Evolutionary conservation across 2,329 filamentous ascomycete genomes (phyloP).

Genomic region (Neopestalotiopsis clavispora): DNA sequence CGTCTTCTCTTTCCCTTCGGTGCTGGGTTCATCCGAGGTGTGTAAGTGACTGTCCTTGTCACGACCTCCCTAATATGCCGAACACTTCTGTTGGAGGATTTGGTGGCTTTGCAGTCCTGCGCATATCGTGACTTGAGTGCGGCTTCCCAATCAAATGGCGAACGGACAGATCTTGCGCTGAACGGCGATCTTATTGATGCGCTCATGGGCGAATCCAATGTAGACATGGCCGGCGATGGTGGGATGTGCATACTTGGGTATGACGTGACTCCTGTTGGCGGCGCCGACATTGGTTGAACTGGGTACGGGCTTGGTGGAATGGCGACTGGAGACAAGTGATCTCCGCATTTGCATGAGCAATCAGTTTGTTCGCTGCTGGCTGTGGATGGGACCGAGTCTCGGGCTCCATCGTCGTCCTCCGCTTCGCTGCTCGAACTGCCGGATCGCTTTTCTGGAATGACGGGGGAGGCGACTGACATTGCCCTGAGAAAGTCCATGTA

Average conservation of each 20-base stretch:
- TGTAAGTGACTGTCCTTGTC: constrained; percentile 93
- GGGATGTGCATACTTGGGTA: constrained; percentile 77
- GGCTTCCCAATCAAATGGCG: constrained; percentile 80
- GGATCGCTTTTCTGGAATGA: constrained; percentile 60
- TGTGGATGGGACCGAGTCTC: constrained; percentile 57
- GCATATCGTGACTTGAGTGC: constrained; percentile 71
- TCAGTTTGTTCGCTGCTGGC: constrained; percentile 61
- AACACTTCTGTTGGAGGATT: constrained; percentile 63
- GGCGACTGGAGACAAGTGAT: constrained; percentile 53
- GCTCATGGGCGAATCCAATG: constrained; percentile 72
- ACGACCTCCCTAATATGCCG: constrained; percentile 86
- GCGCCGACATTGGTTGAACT: constrained; percentile 62
- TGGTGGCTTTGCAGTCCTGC: constrained; percentile 59
- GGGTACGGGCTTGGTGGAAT: constrained; percentile 57
- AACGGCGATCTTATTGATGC: constrained; percentile 73
- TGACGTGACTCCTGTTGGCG: constrained; percentile 63
- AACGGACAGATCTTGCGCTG: constrained; percentile 67
- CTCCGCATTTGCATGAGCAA: constrained; percentile 61
- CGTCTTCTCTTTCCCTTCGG: constrained; percentile 92
- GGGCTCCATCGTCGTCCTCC: constrained; percentile 50
- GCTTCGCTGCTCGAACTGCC: constrained; percentile 46
- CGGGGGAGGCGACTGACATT: constrained; percentile 75
- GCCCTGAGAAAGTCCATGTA: constrained; percentile 94
- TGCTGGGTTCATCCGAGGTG: constrained; percentile 82
- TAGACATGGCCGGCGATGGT: constrained; percentile 72